phyloP scores from a whole-genome alignment of 2,329 filamentous ascomycete genomes.

The Fusarium phyllophilum region DNA sequence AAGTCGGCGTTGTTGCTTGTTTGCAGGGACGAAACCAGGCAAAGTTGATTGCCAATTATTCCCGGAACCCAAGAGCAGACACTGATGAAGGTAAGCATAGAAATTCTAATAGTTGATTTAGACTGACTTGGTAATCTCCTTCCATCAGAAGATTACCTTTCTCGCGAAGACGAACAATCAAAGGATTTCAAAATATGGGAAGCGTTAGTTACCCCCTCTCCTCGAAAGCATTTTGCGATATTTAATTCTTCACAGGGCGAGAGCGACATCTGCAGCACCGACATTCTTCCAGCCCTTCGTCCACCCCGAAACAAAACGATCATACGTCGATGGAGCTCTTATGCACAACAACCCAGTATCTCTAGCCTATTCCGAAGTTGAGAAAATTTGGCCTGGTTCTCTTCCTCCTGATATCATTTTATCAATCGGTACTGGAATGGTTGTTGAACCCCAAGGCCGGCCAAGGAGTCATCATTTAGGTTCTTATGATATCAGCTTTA shows the following conservation, averaged over 20 bases:
- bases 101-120: fast-evolving
- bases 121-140: neutral
- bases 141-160: slow-evolving; percentile 2
- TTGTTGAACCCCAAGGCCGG: no score
- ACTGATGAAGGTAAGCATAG: neutral
- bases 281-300: slow-evolving; percentile 12
- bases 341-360: slow-evolving; percentile 14
- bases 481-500: no score
- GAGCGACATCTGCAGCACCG: slow-evolving; percentile 21
- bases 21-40: neutral
- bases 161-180: neutral
- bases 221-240: fast-evolving
- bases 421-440: slow-evolving; percentile 5
- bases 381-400: slow-evolving; percentile 7
- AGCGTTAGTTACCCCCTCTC: neutral
- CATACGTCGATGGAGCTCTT: neutral
- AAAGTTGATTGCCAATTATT: slow-evolving; percentile 19
- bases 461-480: no score
- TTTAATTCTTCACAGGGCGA: neutral
- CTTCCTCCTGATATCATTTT: slow-evolving; percentile 11
- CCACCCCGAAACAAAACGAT: neutral
- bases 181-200: slow-evolving; percentile 19
- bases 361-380: neutral
- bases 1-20: slow-evolving; percentile 22
- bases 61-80: neutral